These are phyloP conservation scores for Leptographium galeiforme DNA, from an alignment of 2,329 filamentous ascomycete species.

Conservation along the genomic window DNA sequence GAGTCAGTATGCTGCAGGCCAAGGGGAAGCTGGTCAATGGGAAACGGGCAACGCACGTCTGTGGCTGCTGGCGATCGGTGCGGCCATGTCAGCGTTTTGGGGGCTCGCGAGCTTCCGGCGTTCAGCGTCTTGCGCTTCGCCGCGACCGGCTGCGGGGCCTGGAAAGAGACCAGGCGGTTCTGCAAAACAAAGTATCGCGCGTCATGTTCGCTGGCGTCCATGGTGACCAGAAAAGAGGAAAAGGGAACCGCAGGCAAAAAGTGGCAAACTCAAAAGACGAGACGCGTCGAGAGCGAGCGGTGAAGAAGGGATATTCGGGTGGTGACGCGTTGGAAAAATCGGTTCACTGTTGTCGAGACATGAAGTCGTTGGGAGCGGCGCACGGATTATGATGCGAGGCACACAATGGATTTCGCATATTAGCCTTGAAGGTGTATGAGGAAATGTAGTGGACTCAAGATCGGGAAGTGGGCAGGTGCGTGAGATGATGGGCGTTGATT, in stretches of 20 bases:
- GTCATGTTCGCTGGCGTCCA: conserved; percentile 21
- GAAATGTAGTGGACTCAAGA: not conserved
- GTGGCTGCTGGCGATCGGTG: conserved; percentile 54
- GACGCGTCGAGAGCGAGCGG: not conserved
- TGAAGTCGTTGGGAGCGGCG: not conserved
- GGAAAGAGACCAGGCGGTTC: conserved; percentile 70
- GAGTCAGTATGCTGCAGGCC: not conserved
- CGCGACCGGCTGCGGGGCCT: conserved; percentile 41
- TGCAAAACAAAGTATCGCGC: conserved; percentile 51
- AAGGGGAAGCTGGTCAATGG: conserved; percentile 16
- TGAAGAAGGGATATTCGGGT: not conserved
- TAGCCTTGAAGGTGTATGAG: not conserved
- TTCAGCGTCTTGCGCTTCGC: conserved; percentile 58
- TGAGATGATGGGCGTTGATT: conserved; percentile 3
- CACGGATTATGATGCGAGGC: not conserved
- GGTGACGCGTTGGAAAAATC: not conserved
- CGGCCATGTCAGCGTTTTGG: conserved; percentile 60
- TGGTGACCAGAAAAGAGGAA: conserved; percentile 1
- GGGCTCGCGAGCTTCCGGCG: conserved; percentile 41
- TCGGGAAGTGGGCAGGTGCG: not conserved
- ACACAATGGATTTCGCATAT: not conserved
- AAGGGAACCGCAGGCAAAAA: not conserved
- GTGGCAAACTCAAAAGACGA: not conserved
- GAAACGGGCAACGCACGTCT: conserved; percentile 36
- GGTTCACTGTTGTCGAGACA: not conserved